Evolutionary conservation across 2,329 filamentous ascomycete species (phyloP).

Genomic region (Sclerotinia sclerotiorum): DNA sequence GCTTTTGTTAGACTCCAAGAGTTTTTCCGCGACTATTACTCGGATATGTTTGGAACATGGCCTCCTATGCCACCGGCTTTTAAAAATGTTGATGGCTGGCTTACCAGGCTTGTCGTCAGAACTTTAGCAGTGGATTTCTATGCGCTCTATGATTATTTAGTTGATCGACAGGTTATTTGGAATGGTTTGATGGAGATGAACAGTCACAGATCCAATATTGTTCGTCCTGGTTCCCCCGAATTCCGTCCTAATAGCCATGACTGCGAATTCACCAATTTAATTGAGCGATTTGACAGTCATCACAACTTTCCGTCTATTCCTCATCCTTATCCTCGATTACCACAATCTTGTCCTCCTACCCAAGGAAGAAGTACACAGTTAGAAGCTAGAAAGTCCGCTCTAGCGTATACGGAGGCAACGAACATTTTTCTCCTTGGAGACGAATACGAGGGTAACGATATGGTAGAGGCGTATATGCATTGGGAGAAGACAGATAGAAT

Average conservation of each 20-base stretch:
- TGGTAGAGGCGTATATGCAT: constrained; percentile 55
- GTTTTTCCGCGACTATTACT: constrained; percentile 61
- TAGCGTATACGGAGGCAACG: constrained; percentile 60
- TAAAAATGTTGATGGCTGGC: constrained; percentile 55
- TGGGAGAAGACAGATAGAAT: constrained; percentile 57
- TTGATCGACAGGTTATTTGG: constrained; percentile 66
- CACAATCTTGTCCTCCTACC: constrained; percentile 47
- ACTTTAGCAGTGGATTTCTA: constrained; percentile 66
- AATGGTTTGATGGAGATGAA: constrained; percentile 60
- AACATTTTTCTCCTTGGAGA: constrained; percentile 58
- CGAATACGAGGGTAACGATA: constrained; percentile 52
- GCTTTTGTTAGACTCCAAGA: constrained; percentile 60
- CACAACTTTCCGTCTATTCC: constrained; percentile 65
- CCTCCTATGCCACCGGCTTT: constrained; percentile 49
- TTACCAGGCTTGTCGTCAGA: constrained; percentile 57
- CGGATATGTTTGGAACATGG: constrained; percentile 59
- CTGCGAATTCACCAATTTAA: constrained; percentile 65
- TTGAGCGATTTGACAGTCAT: constrained; percentile 64
- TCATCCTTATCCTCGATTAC: constrained; percentile 65
- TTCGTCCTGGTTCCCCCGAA: constrained; percentile 47
- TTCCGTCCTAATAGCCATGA: constrained; percentile 50
- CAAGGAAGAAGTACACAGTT: constrained; percentile 31
- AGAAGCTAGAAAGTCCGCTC: constrained; percentile 36
- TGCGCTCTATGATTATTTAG: constrained; percentile 68
- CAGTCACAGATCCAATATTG: constrained; percentile 65